A percentile compares a stretch with the other conserved stretches of the same genome.
These are phyloP conservation scores for Nannochloropsis gaditana DNA, from an alignment of 108 stramenopile species.

Conservation along the genomic window DNA sequence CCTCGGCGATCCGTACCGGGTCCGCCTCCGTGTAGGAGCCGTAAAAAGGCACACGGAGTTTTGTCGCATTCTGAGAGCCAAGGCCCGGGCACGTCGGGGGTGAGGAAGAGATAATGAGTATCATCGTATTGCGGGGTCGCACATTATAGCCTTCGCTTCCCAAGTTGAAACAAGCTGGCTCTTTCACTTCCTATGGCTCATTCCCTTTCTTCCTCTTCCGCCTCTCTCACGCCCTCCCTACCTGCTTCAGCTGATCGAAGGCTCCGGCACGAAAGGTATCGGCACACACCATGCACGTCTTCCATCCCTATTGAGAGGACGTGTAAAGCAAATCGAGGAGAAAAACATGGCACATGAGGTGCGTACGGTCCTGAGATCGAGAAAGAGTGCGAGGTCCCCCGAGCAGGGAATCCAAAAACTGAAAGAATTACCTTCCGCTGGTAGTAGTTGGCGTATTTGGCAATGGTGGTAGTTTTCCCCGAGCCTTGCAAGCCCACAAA, in stretches of 20 bases:
- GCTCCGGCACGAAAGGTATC: slow-evolving; percentile 98
- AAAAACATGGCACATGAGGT: background rate
- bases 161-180: too few relatives aligned
- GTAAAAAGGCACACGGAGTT: slow-evolving; percentile 86
- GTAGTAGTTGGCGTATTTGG: slow-evolving; percentile 94
- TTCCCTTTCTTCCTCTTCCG: background rate
- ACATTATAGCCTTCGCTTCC: too few relatives aligned
- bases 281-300: slow-evolving; percentile 83
- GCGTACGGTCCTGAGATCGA: background rate
- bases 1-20: slow-evolving; percentile 87
- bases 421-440: slow-evolving; percentile 24
- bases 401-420: background rate
- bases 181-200: background rate
- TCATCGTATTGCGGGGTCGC: too few relatives aligned
- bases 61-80: slow-evolving; percentile 81
- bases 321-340: background rate
- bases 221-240: background rate
- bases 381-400: background rate
- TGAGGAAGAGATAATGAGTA: slow-evolving; percentile 6
- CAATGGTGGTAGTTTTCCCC: slow-evolving; percentile 96
- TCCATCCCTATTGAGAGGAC: slow-evolving; percentile 23
- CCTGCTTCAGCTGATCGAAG: slow-evolving; percentile 93
- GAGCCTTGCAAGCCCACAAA: slow-evolving; percentile 96
- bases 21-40: slow-evolving; percentile 90
- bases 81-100: slow-evolving; percentile 78